Evolutionary conservation across 495 filamentous ascomycete species (phyloP), one percentile per base, ranked within the genome.

Genomic region (Recurvomyces mirabilis): DNA sequence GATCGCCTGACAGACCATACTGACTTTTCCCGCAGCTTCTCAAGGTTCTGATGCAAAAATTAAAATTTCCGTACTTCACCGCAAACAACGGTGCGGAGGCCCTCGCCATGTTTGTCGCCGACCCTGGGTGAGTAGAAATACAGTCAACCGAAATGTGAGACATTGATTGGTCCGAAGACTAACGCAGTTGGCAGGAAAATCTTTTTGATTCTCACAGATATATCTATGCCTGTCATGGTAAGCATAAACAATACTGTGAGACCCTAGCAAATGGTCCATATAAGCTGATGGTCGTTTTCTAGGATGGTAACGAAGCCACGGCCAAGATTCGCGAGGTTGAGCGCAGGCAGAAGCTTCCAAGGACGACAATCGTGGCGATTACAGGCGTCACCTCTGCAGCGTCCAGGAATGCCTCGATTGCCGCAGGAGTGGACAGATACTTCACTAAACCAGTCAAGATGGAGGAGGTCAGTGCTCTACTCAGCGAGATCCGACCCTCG

Each of bases 381-480:
- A 43, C 50, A 1, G 50, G 50, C 5, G 28, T 53, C 4, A 46
- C 46, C 13, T 43, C 23, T 22, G 35, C 10, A 2, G 26, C 25
- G 26, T 28, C 38, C 7, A 26, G 22, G 19, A 32, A 38, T 7
- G 24, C 29, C 10, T 38, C 50, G 3, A 20, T 37, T n/a, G 38
- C 29, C 6, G 15, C 17, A n/a, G 50, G 50, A 10, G 33, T 49
- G 30, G 45, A 53, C 39, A 7, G 15, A 23, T 53, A 43, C 25
- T 23, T 53, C 17, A 38, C 46, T 12, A 53, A 53, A 26, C 50
- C 50, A 6, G 34, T 53, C 2, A 28, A 19, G 7, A 51, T 53
- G 17, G 43, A 49, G 29, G 23, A 38, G 2, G 18, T 46, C 9
- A 21, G 34, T 6, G 41, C 34, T 4, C 14, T 37, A n/a, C n/a